Conservation (phyloP, 2,329 filamentous ascomycete genomes). For the Aspergillus ibericus region DNA sequence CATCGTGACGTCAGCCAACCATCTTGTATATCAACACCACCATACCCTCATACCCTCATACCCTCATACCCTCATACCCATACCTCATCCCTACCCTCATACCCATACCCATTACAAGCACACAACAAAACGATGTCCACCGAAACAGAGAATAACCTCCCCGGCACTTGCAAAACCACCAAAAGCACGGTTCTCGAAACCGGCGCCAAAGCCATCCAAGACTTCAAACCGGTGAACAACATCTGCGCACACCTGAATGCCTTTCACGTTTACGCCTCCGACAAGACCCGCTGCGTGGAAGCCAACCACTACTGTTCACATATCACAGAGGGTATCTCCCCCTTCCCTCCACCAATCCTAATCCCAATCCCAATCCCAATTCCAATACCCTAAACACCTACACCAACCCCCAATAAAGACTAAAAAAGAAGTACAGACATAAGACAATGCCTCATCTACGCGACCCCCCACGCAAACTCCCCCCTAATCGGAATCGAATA, state of each 20-base stretch:
- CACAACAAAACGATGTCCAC: conserved; percentile 7
- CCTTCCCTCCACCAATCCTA: no score
- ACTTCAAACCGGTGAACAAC: conserved; percentile 68
- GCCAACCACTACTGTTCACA: conserved; percentile 85
- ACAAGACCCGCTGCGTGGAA: conserved; percentile 69
- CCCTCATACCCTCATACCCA: neutral
- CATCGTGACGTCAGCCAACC: conserved; percentile 32
- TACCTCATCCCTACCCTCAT: no score
- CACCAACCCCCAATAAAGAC: neutral
- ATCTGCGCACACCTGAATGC: conserved; percentile 83
- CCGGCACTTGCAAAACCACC: conserved; percentile 33
- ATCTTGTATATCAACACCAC: neutral
- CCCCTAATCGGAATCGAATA: conserved; percentile 83
- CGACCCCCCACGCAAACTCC: conserved; percentile 65
- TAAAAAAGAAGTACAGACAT: conserved; percentile 54
- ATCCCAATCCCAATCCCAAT: no score
- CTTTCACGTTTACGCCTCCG: conserved; percentile 79
- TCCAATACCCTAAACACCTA: no score
- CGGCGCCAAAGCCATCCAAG: conserved; percentile 38
- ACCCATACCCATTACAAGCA: neutral
- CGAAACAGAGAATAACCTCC: conserved; percentile 14
- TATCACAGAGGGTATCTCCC: conserved; percentile 59
- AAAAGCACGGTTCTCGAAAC: conserved; percentile 42
- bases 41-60: neutral
- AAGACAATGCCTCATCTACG: conserved; percentile 83